Evolutionary conservation across 140 eudicot genomes (phyloP), one percentile per base, ranked within the genome.

Genomic region (Bidens hawaiensis): DNA sequence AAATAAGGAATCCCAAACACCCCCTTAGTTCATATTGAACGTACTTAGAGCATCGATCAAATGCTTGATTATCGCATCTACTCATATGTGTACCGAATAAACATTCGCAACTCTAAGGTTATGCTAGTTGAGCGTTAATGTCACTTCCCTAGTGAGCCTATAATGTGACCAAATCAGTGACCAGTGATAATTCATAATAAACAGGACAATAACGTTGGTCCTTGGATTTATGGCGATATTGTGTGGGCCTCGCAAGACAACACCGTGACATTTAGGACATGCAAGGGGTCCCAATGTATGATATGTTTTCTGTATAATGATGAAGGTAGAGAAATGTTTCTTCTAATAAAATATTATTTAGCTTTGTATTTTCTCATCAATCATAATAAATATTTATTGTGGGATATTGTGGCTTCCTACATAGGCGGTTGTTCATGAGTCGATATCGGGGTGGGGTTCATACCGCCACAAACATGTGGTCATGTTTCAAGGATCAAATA

Each of bases 371-470:
- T 26, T 54, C 8, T 16, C 7, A 27, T 0, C 16, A n/a, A 28
- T 54, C 27, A n/a, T 55, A 52, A 30, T 30, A 15, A 27, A n/a
- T n/a, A 55, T 27, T 15, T 28, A 55, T 27, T 55, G 17, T 55
- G 13, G 62, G 24, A 22, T 23, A 16, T 1, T 18, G 47, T 17
- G 18, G 27, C 46, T 33, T 57, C 16, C 19, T 34, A 36, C 51
- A 16, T 31, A 56, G 56, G 43, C 34, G 15, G 70, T 49, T 24
- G 72, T 52, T 66, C 72, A 66, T 36, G 36, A 18, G 72, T 66
- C 40, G 18, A 36, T 51, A 33, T 65, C 25, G 22, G 15, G 19
- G 36, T 36, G 61, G 71, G 71, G 41, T 38, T 41, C 21, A 23
- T 19, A 36, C 63, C 30, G 41, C 63, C 27, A 40, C 28, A 66